Evolutionary conservation across 768 basidiomycete species (phyloP).

Genomic region (Mycena latifolia): DNA sequence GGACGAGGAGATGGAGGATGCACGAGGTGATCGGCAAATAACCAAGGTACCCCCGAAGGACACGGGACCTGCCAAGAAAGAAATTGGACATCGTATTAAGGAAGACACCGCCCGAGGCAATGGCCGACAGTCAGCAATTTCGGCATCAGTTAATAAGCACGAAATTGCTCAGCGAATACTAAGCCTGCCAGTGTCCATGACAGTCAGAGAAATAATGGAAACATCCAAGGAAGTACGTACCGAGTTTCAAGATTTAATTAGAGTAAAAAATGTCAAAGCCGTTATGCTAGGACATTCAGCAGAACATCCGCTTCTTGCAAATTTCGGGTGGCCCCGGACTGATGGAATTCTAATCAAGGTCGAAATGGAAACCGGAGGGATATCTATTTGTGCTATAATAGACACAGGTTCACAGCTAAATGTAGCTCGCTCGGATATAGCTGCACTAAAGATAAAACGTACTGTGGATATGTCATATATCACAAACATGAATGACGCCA

Average conservation of each 20-base stretch:
- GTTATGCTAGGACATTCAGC: not conserved
- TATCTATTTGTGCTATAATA: conserved; percentile 36
- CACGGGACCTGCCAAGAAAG: no score
- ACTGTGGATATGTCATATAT: conserved; percentile 30
- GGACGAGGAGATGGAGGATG: no score
- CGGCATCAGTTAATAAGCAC: not conserved
- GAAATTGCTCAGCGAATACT: not conserved
- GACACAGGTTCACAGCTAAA: conserved; percentile 45
- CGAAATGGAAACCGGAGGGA: conserved; percentile 26
- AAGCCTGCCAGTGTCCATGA: not conserved
- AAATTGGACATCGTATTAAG: not conserved
- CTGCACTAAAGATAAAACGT: not conserved
- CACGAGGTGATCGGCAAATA: no score
- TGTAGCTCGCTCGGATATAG: conserved; percentile 35
- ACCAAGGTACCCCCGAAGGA: no score
- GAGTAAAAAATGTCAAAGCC: conserved; percentile 6
- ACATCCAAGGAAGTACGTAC: conserved; percentile 9
- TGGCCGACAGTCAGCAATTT: not conserved
- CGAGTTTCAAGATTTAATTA: conserved; percentile 3
- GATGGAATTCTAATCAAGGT: conserved; percentile 30
- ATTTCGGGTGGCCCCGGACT: not conserved
- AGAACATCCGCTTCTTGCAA: not conserved
- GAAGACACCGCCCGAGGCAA: not conserved
- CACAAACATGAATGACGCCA: conserved; percentile 43
- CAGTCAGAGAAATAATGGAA: conserved; percentile 5